Evolutionary conservation across 169 alveolate species (phyloP).

Genomic region (Cystoisospora suis): DNA sequence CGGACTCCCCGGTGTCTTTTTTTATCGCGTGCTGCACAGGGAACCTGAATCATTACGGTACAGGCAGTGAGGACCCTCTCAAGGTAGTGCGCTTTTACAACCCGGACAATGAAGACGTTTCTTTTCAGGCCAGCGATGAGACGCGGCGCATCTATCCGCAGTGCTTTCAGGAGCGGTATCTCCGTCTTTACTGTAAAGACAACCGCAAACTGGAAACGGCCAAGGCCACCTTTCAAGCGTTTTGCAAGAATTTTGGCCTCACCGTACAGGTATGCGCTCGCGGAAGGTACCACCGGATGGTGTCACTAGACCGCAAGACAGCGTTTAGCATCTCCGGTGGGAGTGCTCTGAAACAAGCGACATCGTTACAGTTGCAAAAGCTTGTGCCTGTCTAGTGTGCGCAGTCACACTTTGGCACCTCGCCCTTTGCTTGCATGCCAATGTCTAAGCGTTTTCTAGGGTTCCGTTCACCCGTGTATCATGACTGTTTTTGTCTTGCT

Average conservation of each 20-base stretch:
- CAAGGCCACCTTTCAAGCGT: conserved; percentile 30
- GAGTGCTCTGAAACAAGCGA: no score
- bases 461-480: no score
- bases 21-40: not conserved
- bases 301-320: no score
- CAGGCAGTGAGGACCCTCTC: not conserved
- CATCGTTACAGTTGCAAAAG: no score
- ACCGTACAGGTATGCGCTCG: not conserved
- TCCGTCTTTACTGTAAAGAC: conserved; percentile 43
- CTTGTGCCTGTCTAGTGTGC: no score
- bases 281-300: no score
- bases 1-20: not conserved
- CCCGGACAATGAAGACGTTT: conserved; percentile 33
- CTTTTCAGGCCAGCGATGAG: conserved; percentile 32
- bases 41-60: conserved; percentile 30
- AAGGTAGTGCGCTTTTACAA: conserved; percentile 17
- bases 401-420: no score
- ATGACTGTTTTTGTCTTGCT: no score
- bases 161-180: conserved; percentile 29
- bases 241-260: conserved; percentile 13
- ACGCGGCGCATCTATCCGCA: conserved; percentile 34
- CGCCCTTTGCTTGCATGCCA: no score
- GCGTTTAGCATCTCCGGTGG: no score
- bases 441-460: no score
- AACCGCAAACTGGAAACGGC: conserved; percentile 34